Base-by-base conservation (phyloP, 345 rosid genomes). In the Balakata baccata region DNA sequence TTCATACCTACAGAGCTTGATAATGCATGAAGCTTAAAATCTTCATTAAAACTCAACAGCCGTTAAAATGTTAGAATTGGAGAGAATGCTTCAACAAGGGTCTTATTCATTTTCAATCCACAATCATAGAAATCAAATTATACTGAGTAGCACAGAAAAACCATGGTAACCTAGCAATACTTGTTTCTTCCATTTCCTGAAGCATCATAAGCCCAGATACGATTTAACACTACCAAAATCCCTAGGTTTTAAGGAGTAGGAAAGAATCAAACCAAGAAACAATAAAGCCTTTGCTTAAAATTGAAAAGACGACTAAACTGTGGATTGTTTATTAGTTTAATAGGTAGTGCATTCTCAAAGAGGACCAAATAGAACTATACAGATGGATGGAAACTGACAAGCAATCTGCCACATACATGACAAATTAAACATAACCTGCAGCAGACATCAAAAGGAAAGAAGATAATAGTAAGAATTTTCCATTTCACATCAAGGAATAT, bases 21-120 rank as follows among this genome's bases (percentile, higher is more conserved):
- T 18, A 53, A 4, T 29, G 88, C 80, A 96, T 98, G 16, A 98
- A 93, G 80, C 98, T 29, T 29, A 29, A 29, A 96, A 74, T 98
- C 99, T 79, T 93, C 99, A 78, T 29, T 29, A 29, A 29, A 29
- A 29, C 34, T 29, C 34, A 29, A 29, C 1, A 29, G 2, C 34
- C 2, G 34, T 29, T 29, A 29, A 29, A 29, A 29, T 29, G 34
- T 29, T 29, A 29, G 34, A 29, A 29, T 29, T 29, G 34, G 34
- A 29, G 34, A 29, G 18, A n/a, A 34, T 34, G 64, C 64, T 34
- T 14, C 16, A 5, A 29, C 13, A 5, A 38, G 64, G 20, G 64
- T n/a, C 43, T 61, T 14, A 34, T 61, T 61, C 41, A 61, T 34
- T 13, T 14, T 14, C 38, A 29, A 34, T 29, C 16, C 13, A 61